Evolutionary conservation across 225 moss, liverwort and hornwort genomes (phyloP), one percentile per base, ranked within the genome.

Genomic region (Takakia lepidozioides): DNA sequence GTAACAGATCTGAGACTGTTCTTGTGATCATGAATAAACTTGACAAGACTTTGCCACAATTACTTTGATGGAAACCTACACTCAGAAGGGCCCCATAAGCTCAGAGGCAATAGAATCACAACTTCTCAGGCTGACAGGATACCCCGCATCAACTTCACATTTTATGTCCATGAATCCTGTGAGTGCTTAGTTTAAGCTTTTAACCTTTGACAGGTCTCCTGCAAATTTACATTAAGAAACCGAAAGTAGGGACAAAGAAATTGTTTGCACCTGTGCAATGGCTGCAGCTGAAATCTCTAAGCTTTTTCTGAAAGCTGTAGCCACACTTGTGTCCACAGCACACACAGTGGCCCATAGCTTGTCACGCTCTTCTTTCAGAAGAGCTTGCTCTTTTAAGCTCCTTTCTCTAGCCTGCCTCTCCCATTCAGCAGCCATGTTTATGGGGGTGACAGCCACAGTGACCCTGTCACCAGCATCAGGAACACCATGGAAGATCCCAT

Each of bases 361-460:
- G 3, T 78, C 73, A 44, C 73, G 69, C 10, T 32, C 32, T 49
- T 85, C 92, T 55, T 58, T 73, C 10, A 88, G 73, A 48, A 60
- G 21, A 18, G 62, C 68, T 75, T 88, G 92, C 62, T 88, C 88
- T 24, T 59, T 70, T 5, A 49, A 10, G 21, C 74, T 61, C 39
- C 52, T 68, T 42, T 88, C 92, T 57, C 66, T 66, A 10, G 66
- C 74, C 26, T 61, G 49, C 32, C 60, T 56, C 69, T 92, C 88
- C 88, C 88, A 92, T 27, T 83, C 85, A 60, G 57, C 29, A 57
- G 4, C 49, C 57, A 43, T 49, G 21, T 46, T 56, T 24, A 20
- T 50, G 19, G 64, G 55, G 22, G 55, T 54, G 34, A 51, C 49
- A 45, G 59, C 46, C 8, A 60, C 54, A 67, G 39, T 22, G 47